Conservation (phyloP, 805 yeast genomes). For the Teunomyces panamensis region DNA sequence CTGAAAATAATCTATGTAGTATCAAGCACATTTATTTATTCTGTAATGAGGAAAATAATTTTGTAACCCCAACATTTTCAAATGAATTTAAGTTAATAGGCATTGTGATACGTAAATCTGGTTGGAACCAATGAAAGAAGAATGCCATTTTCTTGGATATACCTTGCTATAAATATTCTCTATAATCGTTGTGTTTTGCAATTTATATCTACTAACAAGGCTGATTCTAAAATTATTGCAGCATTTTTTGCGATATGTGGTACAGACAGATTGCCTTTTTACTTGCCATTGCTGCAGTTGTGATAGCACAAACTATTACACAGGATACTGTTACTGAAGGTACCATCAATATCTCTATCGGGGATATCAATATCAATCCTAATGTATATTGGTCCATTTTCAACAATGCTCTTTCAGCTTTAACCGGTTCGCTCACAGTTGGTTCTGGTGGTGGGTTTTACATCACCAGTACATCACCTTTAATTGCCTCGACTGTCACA, state of each 20-base stretch:
- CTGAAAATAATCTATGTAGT: too few species aligned
- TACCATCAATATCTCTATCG: constrained; percentile 15
- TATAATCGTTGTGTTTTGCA: neutral
- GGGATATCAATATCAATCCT: constrained; percentile 14
- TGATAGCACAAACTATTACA: constrained; percentile 4
- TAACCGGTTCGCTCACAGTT: constrained; percentile 14
- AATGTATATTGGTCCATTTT: constrained; percentile 19
- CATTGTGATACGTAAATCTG: neutral
- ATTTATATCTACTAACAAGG: neutral
- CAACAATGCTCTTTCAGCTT: constrained; percentile 10
- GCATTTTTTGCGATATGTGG: constrained; percentile 1
- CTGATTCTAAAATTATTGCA: neutral
- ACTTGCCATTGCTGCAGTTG: constrained; percentile 3
- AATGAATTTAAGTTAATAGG: neutral
- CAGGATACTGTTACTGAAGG: constrained; percentile 17
- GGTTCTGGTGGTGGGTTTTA: constrained; percentile 14
- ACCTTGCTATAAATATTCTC: neutral
- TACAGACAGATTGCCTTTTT: neutral
- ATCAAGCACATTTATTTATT: too few species aligned
- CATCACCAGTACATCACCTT: constrained; percentile 8
- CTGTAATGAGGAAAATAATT: neutral
- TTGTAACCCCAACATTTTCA: neutral
- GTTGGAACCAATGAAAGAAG: neutral
- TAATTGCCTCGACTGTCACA: constrained; percentile 9
- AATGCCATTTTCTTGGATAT: neutral